These are phyloP conservation scores for Saccharomycopsis capsularis DNA, from an alignment of 805 yeast genomes.

Conservation along the genomic window DNA sequence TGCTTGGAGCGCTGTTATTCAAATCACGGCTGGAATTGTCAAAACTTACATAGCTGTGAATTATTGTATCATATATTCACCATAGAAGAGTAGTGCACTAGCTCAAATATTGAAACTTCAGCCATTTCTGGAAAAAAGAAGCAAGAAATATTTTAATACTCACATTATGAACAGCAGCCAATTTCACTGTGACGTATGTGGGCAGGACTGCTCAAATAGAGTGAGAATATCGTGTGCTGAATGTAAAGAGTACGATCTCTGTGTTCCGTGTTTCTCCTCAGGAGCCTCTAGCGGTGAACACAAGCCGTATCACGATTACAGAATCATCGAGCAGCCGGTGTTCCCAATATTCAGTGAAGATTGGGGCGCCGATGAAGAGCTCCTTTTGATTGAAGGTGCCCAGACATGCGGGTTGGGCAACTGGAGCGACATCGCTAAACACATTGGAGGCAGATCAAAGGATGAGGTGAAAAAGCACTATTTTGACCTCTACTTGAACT, in stretches of 20 bases:
- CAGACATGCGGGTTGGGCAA: conserved; percentile 90
- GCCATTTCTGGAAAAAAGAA: too few species aligned
- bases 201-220: conserved; percentile 91
- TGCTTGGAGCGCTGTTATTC: too few species aligned
- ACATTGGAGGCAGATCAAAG: conserved; percentile 83
- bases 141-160: too few species aligned
- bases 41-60: too few species aligned
- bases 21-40: too few species aligned
- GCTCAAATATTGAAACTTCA: too few species aligned
- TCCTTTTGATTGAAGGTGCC: conserved; percentile 81
- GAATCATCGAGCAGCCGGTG: conserved; percentile 87
- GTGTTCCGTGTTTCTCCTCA: conserved; percentile 92
- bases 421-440: conserved; percentile 98
- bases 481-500: conserved; percentile 58
- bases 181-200: conserved; percentile 92
- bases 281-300: conserved; percentile 79
- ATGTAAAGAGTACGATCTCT: conserved; percentile 90
- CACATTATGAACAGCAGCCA: conserved; percentile 32
- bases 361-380: conserved; percentile 99
- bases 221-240: conserved; percentile 88
- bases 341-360: conserved; percentile 84
- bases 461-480: conserved; percentile 91
- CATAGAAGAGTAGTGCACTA: too few species aligned
- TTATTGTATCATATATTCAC: too few species aligned
- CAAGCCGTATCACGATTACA: conserved; percentile 90